Conservation (phyloP, 805 yeast species). For the Cyberlindnera japonica region DNA sequence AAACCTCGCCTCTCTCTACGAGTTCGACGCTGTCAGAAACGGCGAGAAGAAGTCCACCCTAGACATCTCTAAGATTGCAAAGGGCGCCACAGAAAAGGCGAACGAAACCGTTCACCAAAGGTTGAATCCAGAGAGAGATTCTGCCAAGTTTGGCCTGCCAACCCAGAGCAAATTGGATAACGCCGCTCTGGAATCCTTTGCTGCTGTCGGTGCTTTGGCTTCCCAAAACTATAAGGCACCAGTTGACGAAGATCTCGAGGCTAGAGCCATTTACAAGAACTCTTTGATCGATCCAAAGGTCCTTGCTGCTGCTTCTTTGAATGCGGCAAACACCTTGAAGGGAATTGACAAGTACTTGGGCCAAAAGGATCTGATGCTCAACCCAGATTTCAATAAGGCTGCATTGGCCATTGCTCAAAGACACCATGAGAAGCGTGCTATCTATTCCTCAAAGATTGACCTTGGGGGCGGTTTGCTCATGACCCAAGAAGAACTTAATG, state of each 20-base stretch:
- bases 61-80: conserved; percentile 48
- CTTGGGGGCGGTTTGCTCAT: conserved; percentile 87
- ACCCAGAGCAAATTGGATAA: conserved; percentile 40
- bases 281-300: conserved; percentile 40
- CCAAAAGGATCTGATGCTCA: conserved; percentile 36
- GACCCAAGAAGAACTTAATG: conserved; percentile 70
- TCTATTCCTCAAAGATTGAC: conserved; percentile 52
- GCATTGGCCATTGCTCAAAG: conserved; percentile 78
- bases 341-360: conserved; percentile 40
- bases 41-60: conserved; percentile 41
- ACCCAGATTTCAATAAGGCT: conserved; percentile 59
- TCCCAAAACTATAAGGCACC: conserved; percentile 40
- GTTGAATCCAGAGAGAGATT: conserved; percentile 27
- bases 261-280: conserved; percentile 32
- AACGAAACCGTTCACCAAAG: conserved; percentile 28
- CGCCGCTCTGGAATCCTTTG: conserved; percentile 42
- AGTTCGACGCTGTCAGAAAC: conserved; percentile 40
- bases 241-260: conserved; percentile 43
- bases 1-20: conserved; percentile 39
- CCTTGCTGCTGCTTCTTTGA: conserved; percentile 47
- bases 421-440: conserved; percentile 53
- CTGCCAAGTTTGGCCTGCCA: conserved; percentile 36
- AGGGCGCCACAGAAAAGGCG: conserved; percentile 43
- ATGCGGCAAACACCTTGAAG: conserved; percentile 40
- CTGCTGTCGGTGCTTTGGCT: conserved; percentile 54